Base-by-base conservation (phyloP, 495 filamentous ascomycete species). In the Ramalina intermedia region DNA sequence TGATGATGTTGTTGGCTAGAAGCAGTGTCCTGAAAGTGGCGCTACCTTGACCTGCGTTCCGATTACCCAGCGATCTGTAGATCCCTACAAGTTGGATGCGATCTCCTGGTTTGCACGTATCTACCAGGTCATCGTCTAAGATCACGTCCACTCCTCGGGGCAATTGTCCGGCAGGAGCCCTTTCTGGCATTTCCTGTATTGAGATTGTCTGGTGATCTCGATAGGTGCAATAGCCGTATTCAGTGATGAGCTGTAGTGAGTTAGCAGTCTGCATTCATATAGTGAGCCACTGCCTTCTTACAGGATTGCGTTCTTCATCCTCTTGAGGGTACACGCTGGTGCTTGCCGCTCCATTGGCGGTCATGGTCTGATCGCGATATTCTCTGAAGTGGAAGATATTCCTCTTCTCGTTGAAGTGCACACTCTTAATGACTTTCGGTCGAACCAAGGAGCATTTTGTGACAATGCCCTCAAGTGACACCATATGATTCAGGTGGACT, bases 111-210 rank as follows among this genome's bases (percentile, higher is more conserved):
- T 99, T 99, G 50, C 86, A 84, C 50, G 76, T 80, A 62, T 99
- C 91, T 27, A 99, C 91, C 23, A 99, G 70, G 60, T 99, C 91
- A 62, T 99, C 91, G 55, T 99, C 91, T 54, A 96, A 66, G 49
- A 99, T 87, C 17, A 99, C 89, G 66, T 99, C 91, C n/a, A 96
- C 91, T 41, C 89, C 87, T 49, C 91, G 80, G 50, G 91, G 91
- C 55, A 99, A 76, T 70, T 96, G 91, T 41, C 91, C 91, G 46
- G 91, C 90, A 24, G 91, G 91, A 21, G 91, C 91, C 58, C 91
- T 74, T 63, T 99, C 91, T 13, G 91, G 91, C 91, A 99, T 99
- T 73, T 99, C 91, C 71, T 99, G 91, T 58, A 99, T 94, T 1
- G 91, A 96, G 42, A 99, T 87, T 16, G 87, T 89, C 61, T 99